Evolutionary conservation across 2,329 filamentous ascomycete species (phyloP).

Genomic region (Penicillium sp.): DNA sequence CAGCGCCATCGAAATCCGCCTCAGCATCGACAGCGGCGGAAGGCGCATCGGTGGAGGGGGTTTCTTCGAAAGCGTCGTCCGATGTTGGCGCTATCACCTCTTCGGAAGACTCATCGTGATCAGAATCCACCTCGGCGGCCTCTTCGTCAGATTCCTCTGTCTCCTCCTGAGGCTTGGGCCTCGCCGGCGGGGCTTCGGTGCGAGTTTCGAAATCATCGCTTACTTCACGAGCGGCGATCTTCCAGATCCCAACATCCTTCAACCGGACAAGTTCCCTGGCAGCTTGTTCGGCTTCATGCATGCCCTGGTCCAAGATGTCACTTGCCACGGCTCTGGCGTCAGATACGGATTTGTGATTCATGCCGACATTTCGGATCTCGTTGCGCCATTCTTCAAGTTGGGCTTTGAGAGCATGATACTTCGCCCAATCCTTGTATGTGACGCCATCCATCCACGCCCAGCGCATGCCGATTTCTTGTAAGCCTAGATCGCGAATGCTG

Average conservation of each 20-base stretch:
- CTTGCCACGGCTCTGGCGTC: slow-evolving; percentile 66
- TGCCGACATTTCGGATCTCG: slow-evolving; percentile 74
- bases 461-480: slow-evolving; percentile 86
- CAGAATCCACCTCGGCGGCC: slow-evolving; percentile 6
- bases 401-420: slow-evolving; percentile 83
- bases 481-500: slow-evolving; percentile 74
- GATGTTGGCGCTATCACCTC: background rate
- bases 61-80: slow-evolving; percentile 6
- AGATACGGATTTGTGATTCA: slow-evolving; percentile 68
- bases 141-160: slow-evolving; percentile 15
- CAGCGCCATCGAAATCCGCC: background rate
- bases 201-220: slow-evolving; percentile 76
- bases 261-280: slow-evolving; percentile 76
- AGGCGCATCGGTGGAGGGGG: background rate
- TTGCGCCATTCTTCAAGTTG: slow-evolving; percentile 81
- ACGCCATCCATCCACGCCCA: slow-evolving; percentile 97
- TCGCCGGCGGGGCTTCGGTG: slow-evolving; percentile 37
- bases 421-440: slow-evolving; percentile 95
- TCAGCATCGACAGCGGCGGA: background rate
- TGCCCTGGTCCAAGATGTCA: slow-evolving; percentile 72
- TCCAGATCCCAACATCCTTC: slow-evolving; percentile 82
- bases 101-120: slow-evolving; percentile 4
- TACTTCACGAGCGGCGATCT: slow-evolving; percentile 70
- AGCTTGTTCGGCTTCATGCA: slow-evolving; percentile 73
- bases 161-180: slow-evolving; percentile 25